phyloP scores from a whole-genome alignment of 2,329 filamentous ascomycete species.

The Xylariomycetidae sp. region DNA sequence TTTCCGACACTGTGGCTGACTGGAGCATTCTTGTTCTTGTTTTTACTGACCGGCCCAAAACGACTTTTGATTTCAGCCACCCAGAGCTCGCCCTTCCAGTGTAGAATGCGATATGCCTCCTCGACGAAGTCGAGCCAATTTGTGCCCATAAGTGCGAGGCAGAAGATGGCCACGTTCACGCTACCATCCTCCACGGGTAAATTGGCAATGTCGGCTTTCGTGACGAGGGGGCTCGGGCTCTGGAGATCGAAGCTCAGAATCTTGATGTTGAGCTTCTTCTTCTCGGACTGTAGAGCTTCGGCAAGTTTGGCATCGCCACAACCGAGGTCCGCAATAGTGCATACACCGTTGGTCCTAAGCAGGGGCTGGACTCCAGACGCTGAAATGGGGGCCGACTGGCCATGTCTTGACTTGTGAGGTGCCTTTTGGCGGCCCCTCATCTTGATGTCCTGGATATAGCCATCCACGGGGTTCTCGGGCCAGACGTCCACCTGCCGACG shows the following conservation, averaged over 20 bases:
- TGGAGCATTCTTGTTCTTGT: constrained; percentile 35
- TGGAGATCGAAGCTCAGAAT: constrained; percentile 85
- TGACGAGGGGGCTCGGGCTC: constrained; percentile 68
- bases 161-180: constrained; percentile 88
- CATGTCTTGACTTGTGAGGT: constrained; percentile 15
- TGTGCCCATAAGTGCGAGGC: constrained; percentile 95
- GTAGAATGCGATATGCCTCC: constrained; percentile 85
- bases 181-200: constrained; percentile 69
- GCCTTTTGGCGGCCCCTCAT: constrained; percentile 53
- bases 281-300: constrained; percentile 56
- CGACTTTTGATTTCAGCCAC: constrained; percentile 94
- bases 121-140: constrained; percentile 98
- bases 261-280: constrained; percentile 63
- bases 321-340: constrained; percentile 83
- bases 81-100: constrained; percentile 95
- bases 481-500: constrained; percentile 90
- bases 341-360: constrained; percentile 64
- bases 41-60: constrained; percentile 59
- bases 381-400: constrained; percentile 11
- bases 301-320: constrained; percentile 88
- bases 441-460: constrained; percentile 69
- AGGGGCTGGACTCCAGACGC: constrained; percentile 41
- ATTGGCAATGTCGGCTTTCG: constrained; percentile 80
- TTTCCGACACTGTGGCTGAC: constrained; percentile 68
- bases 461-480: constrained; percentile 93